Base-by-base conservation (phyloP, 139 green algal species). In the Diplosphaera chodatii region DNA sequence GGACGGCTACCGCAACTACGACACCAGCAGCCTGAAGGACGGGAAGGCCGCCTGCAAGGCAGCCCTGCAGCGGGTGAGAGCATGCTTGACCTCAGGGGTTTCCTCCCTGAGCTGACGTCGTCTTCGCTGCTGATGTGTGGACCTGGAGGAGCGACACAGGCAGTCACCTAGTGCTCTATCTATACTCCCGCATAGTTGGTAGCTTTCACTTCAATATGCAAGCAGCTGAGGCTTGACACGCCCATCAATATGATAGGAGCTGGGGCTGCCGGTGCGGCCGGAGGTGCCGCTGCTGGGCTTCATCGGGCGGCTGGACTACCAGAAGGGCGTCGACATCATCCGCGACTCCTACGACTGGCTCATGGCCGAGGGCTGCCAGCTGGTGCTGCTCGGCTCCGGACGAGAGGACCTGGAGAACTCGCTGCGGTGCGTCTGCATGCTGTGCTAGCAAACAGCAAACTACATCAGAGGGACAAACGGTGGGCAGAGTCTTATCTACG, bases 311-410 rank as follows among this genome's bases (percentile, higher is more conserved):
- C 79, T 97, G 77, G 92, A 97, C 81, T 91, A 96, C 78, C 94
- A 99, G 85, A 99, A 99, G 87, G 95, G 95, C 6, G 92, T 98
- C 64, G 95, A 99, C 83, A 84, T 99, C 6, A 98, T 99, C 77
- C 71, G 79, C 5, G 91, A 96, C 74, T 91, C 77, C 74, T 92
- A 89, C 75, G 84, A 93, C 48, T 97, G 91, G 91, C 75, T 96
- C 6, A 94, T 94, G 88, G 63, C 70, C 22, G 73, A 94, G 77
- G 71, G 74, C 28, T 80, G 85, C 27, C 96, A 99, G 90, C 86
- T 99, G 32, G 83, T 99, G 33, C 82, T 99, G 80, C 89, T 99
- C 59, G 95, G 95, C 66, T 89, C 75, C 32, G 95, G 95, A 33
- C 78, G 89, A 1, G 81, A 85, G 15, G 95, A 98, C 80, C 80